phyloP scores from a whole-genome alignment of 106 monocot genomes.

The Dactylorhiza incarnata region DNA sequence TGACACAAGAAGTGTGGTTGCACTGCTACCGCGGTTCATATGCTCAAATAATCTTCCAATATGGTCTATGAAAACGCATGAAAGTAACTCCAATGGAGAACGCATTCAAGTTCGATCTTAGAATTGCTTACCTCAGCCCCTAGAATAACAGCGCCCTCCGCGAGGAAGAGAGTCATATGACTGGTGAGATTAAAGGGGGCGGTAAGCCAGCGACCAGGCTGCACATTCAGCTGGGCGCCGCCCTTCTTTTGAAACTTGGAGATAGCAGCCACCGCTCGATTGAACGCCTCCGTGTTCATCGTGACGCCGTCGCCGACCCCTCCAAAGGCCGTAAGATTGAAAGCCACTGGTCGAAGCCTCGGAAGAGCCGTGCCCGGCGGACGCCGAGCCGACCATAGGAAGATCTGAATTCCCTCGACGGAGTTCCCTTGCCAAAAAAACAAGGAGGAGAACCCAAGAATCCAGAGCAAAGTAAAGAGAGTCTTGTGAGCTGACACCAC shows the following conservation, averaged over 20 bases:
- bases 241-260: conserved; percentile 20
- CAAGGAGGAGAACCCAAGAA: conserved; percentile 13
- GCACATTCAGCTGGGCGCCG: conserved; percentile 49
- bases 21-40: background rate
- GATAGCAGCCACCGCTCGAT: conserved; percentile 46
- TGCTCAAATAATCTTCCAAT: background rate
- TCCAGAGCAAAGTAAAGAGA: conserved; percentile 24
- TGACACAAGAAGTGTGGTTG: background rate
- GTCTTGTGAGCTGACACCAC: conserved; percentile 8
- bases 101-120: background rate
- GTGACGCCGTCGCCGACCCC: conserved; percentile 53
- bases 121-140: conserved; percentile 31
- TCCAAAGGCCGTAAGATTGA: conserved; percentile 55
- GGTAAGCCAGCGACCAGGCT: conserved; percentile 46
- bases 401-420: conserved; percentile 5
- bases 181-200: conserved; percentile 73
- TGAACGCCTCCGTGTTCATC: conserved; percentile 52
- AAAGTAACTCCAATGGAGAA: background rate
- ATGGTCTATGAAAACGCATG: background rate
- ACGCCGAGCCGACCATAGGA: background rate
- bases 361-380: conserved; percentile 3
- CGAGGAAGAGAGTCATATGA: conserved; percentile 64
- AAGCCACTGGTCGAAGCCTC: conserved; percentile 16
- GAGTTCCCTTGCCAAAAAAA: conserved; percentile 36
- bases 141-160: conserved; percentile 42